A percentile compares a stretch with the other conserved stretches of the same genome.
Evolutionary conservation across 2,329 filamentous ascomycete species (phyloP).

Genomic region (Bipolaris sorokiniana): DNA sequence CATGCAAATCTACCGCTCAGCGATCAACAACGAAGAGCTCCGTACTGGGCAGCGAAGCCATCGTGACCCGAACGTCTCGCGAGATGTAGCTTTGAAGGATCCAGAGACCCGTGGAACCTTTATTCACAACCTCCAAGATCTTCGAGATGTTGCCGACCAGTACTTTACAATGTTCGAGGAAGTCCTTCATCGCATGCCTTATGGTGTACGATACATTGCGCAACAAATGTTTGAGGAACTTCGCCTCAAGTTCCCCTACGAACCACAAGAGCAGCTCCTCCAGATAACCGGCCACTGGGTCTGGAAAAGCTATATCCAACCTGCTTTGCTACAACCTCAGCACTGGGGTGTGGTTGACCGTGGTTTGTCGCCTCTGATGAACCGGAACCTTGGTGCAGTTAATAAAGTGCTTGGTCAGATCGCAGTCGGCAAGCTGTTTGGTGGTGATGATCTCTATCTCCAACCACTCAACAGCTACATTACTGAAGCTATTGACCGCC

Average conservation of each 20-base stretch:
- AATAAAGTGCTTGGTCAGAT: conserved; percentile 91
- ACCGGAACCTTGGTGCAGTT: conserved; percentile 88
- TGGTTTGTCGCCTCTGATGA: conserved; percentile 86
- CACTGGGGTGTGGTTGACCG: conserved; percentile 92
- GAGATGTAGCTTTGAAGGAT: conserved; percentile 94
- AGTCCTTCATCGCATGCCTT: conserved; percentile 85
- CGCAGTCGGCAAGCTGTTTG: conserved; percentile 85
- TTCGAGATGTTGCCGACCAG: conserved; percentile 92
- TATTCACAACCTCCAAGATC: conserved; percentile 90
- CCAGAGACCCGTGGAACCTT: conserved; percentile 90
- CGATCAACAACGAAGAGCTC: conserved; percentile 96
- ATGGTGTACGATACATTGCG: conserved; percentile 86
- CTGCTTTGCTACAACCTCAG: conserved; percentile 86
- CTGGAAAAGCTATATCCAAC: conserved; percentile 92
- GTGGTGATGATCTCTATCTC: conserved; percentile 92
- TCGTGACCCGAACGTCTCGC: conserved; percentile 80
- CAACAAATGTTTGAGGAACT: conserved; percentile 84
- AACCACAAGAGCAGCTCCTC: conserved; percentile 76
- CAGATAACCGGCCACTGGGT: conserved; percentile 89
- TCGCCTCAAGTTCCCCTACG: conserved; percentile 76
- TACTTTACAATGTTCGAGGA: conserved; percentile 85
- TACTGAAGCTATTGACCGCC: conserved; percentile 78
- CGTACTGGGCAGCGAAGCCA: conserved; percentile 84
- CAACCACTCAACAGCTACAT: conserved; percentile 94
- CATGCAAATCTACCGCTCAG: conserved; percentile 93